phyloP scores from a whole-genome alignment of 352 stramenopile genomes.

The Peronosclerospora sorghi region DNA sequence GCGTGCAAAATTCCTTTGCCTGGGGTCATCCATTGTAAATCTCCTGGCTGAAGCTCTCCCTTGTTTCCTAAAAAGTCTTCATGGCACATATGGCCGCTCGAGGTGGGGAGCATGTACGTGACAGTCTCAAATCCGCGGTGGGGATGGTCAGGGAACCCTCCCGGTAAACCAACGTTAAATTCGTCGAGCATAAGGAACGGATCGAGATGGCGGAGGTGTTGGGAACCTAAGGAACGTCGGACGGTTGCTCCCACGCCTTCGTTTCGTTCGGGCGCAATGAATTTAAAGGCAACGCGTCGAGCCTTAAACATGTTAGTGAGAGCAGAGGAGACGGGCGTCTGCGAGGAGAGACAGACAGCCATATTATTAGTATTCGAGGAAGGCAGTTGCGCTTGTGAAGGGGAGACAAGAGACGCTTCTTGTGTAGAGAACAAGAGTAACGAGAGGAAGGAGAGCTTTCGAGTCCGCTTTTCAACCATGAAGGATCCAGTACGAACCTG shows the following conservation, averaged over 20 bases:
- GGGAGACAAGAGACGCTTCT: neutral
- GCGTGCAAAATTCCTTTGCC: conserved; percentile 41
- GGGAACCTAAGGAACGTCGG: conserved; percentile 37
- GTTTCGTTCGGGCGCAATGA: conserved; percentile 37
- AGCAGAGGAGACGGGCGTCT: conserved; percentile 1
- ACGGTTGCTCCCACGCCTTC: conserved; percentile 50
- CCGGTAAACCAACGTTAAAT: conserved; percentile 38
- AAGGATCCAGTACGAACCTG: too few relatives aligned
- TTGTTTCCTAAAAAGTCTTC: conserved; percentile 71
- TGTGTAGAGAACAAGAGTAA: neutral
- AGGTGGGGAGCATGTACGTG: conserved; percentile 76
- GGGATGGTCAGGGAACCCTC: conserved; percentile 85
- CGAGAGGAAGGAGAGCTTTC: conserved; percentile 1
- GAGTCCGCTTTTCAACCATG: too few relatives aligned
- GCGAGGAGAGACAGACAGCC: conserved; percentile 10
- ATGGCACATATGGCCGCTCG: conserved; percentile 75
- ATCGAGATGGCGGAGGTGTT: conserved; percentile 36
- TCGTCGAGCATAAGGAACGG: conserved; percentile 57
- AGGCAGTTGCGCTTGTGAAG: conserved; percentile 5
- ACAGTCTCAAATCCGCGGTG: conserved; percentile 89
- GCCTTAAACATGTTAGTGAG: conserved; percentile 17
- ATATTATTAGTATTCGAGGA: conserved; percentile 17
- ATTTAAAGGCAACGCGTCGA: conserved; percentile 36
- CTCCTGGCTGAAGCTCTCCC: conserved; percentile 31
- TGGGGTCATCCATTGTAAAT: conserved; percentile 54